These are phyloP conservation scores for Phytophthora quininea DNA, from an alignment of 352 stramenopile species.

Conservation along the genomic window DNA sequence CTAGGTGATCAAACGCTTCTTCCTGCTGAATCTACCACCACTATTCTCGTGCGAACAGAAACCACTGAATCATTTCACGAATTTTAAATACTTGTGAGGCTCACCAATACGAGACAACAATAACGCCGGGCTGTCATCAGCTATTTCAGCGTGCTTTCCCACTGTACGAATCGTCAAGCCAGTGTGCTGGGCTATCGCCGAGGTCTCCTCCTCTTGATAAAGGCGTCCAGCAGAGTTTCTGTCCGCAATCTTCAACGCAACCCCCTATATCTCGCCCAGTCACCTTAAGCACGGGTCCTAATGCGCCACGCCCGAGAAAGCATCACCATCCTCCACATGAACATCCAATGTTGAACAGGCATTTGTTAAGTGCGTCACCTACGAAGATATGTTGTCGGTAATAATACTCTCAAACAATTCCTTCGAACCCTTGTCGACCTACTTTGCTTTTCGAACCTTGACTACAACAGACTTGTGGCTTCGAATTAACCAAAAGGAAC, in stretches of 20 bases:
- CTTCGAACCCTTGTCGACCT: constrained; percentile 30
- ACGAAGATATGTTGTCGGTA: constrained; percentile 25
- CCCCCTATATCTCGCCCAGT: constrained; percentile 16
- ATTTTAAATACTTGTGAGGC: background rate
- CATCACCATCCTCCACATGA: constrained; percentile 32
- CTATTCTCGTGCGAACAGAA: too few relatives aligned
- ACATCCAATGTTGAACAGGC: constrained; percentile 25
- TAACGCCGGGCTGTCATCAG: constrained; percentile 22
- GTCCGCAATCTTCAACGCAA: constrained; percentile 33
- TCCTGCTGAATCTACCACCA: too few relatives aligned
- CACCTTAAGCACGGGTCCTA: constrained; percentile 26
- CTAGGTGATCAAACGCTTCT: too few relatives aligned
- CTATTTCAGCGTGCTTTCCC: constrained; percentile 23
- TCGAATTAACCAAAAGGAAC: constrained; percentile 37
- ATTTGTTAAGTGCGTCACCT: constrained; percentile 21
- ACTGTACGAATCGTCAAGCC: constrained; percentile 30
- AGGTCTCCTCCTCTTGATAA: constrained; percentile 27
- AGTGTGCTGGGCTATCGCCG: constrained; percentile 27
- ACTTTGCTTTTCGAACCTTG: constrained; percentile 21
- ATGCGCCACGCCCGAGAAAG: constrained; percentile 31
- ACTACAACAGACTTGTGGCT: constrained; percentile 26
- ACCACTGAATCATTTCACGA: too few relatives aligned
- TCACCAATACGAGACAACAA: constrained; percentile 39
- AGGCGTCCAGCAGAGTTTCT: constrained; percentile 23
- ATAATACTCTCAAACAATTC: constrained; percentile 33